A percentile compares a stretch with the other conserved stretches of the same genome.
These are phyloP conservation scores for Lophiostoma macrostomum DNA, from an alignment of 495 filamentous ascomycete genomes.

Conservation along the genomic window DNA sequence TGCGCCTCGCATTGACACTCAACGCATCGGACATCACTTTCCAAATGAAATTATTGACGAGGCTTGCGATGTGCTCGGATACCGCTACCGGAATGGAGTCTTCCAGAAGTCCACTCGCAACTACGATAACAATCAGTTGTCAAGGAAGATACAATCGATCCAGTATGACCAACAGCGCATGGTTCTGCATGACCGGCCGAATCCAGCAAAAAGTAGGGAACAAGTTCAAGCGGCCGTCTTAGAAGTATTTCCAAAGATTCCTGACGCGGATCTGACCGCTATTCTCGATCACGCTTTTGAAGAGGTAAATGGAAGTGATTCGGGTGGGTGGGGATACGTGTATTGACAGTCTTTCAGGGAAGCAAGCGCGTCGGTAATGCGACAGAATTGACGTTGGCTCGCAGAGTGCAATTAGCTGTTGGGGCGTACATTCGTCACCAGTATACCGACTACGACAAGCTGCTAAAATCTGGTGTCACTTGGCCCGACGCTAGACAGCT, in stretches of 20 bases:
- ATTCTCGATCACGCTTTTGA: conserved; percentile 82
- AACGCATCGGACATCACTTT: conserved; percentile 80
- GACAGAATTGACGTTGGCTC: conserved; percentile 61
- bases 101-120: neutral
- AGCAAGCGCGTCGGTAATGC: conserved; percentile 67
- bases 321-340: conserved; percentile 21
- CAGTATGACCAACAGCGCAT: conserved; percentile 8
- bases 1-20: conserved; percentile 59
- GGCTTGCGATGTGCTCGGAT: conserved; percentile 46
- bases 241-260: conserved; percentile 86
- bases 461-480: conserved; percentile 57
- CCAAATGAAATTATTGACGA: conserved; percentile 54
- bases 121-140: neutral
- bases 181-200: conserved; percentile 13
- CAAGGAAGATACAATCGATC: conserved; percentile 1
- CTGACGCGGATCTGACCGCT: conserved; percentile 67
- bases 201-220: conserved; percentile 59
- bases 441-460: conserved; percentile 81
- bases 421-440: conserved; percentile 81
- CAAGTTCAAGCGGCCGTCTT: conserved; percentile 70
- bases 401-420: conserved; percentile 77
- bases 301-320: conserved; percentile 54
- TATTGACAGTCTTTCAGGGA: conserved; percentile 41
- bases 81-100: conserved; percentile 11
- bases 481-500: conserved; percentile 67